Evolutionary conservation across 140 eudicot species (phyloP), one percentile per base, ranked within the genome.

Genomic region (Stevia rebaudiana): DNA sequence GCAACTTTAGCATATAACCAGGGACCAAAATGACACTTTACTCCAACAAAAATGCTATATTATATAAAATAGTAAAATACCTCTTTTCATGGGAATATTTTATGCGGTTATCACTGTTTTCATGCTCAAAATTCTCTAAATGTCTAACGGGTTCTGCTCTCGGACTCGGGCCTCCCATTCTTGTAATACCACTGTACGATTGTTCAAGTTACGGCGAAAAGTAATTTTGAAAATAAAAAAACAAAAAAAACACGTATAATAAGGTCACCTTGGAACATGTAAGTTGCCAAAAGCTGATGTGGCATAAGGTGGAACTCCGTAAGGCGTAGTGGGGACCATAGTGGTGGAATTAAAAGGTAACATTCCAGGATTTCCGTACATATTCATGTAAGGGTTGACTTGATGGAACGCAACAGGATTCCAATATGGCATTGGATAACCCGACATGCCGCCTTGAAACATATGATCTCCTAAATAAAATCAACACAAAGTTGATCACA

Each of bases 311-410:
- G 87, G 82, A 61, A 70, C 76, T 23, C 76, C 83, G 44, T 60
- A 78, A 51, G 89, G 84, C 61, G 85, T 30, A 39, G 72, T 73
- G 47, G 95, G 90, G 57, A 72, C 70, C 82, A 79, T 77, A 57
- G 65, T 35, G 11, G 80, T 57, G 6, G 80, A 61, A 77, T 48
- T 82, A 70, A 77, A 84, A 41, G 94, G 79, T 78, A 89, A 60
- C 92, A 89, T 83, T 59, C 78, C 85, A 52, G 76, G 82, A 79
- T 74, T 78, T 25, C 83, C 80, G 69, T 84, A 90, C 90, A 87
- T 84, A 55, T 74, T 82, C 72, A 69, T 63, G 72, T 72, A 84
- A 15, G 95, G 97, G 30, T 72, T 68, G 37, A 70, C 59, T 22
- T 80, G 84, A 10, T 85, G 78, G 58, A 65, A 71, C 44, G 80